Percentiles rank a stretch among this genome's conserved stretches.
Conservation (phyloP, 2,329 filamentous ascomycete genomes). For the Aspergillus floridensis region DNA sequence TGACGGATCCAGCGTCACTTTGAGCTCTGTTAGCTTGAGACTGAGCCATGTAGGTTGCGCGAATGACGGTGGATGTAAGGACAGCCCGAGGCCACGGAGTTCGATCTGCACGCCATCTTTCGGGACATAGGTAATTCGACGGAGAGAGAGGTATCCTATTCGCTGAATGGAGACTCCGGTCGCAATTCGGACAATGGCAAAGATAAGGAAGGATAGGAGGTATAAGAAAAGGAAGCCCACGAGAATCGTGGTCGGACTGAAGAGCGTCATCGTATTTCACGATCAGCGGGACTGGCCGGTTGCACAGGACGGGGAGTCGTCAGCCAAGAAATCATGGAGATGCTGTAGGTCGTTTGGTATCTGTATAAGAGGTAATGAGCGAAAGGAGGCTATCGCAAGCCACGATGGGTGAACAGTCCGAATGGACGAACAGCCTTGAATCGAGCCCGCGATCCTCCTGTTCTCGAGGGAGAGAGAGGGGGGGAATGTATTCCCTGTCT, state of each 20-base stretch:
- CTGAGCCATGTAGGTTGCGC: slow-evolving; percentile 96
- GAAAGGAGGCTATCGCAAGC: background rate
- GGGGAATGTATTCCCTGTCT: background rate
- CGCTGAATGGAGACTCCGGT: slow-evolving; percentile 95
- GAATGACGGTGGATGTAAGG: slow-evolving; percentile 90
- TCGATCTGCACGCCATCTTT: slow-evolving; percentile 86
- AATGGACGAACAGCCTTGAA: background rate
- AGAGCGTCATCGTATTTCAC: slow-evolving; percentile 45
- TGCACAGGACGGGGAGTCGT: slow-evolving; percentile 15
- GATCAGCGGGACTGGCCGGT: slow-evolving; percentile 35
- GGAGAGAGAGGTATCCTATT: slow-evolving; percentile 86
- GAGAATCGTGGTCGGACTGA: slow-evolving; percentile 74
- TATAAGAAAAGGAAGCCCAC: slow-evolving; percentile 84
- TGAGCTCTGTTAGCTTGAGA: slow-evolving; percentile 80
- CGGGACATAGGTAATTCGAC: slow-evolving; percentile 85
- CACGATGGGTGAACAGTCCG: background rate
- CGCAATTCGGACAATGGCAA: slow-evolving; percentile 86
- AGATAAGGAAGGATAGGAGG: slow-evolving; percentile 86
- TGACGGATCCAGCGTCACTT: slow-evolving; percentile 75
- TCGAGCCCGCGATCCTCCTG: slow-evolving; percentile 3
- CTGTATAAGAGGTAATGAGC: background rate
- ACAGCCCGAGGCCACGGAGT: slow-evolving; percentile 81
- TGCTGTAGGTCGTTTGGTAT: background rate
- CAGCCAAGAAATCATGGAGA: slow-evolving; percentile 23
- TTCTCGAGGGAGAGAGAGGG: background rate